Evolutionary conservation across 2,329 filamentous ascomycete species (phyloP), one percentile per base, ranked within the genome.

Genomic region (Alternaria conjuncta): DNA sequence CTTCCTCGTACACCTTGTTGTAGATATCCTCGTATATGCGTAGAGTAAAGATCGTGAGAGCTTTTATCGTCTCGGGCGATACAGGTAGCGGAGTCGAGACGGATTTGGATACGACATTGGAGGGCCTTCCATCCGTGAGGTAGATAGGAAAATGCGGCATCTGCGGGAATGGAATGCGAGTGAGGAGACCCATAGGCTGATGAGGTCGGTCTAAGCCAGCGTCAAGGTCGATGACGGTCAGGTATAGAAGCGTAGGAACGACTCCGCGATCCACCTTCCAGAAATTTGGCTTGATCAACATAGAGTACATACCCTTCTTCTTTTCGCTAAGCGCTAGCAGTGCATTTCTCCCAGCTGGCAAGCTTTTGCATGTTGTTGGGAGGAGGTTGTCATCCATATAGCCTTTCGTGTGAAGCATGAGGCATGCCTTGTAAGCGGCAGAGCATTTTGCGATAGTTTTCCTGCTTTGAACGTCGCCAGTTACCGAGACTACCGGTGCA

Each of bases 291-390:
- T 97, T 97, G 13, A 89, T 83, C 3, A 87, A 87, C 92, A 97
- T 96, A 1, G 82, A 80, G 78, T 98, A 98, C 26, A 87, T 83
- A 1, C 87, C 86, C 51, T 86, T 89, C 75, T 92, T 93, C 74
- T 93, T 94, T 23, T 89, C 89, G 66, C 88, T 91, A n/a, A 97
- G 85, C 0, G 94, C 94, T 6, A 97, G 82, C 0, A 89, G 86
- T 3, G 94, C 94, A 77, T 97, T 97, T n/a, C 92, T 87, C 91
- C 96, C 95, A 0, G 83, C 85, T 4, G 93, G 94, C 0, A 96
- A 83, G 43, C 86, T 84, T 74, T 91, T 95, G 20, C 85, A 84
- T 64, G 92, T 92, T 0, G 86, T 87, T 0, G 96, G 92, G 59
- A 92, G 86, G 3, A 98, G 84, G 75, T 93, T 83, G 1, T 89